Evolutionary conservation across 768 basidiomycete species (phyloP), one percentile per base, ranked within the genome.

Genomic region (Mycena floridula): DNA sequence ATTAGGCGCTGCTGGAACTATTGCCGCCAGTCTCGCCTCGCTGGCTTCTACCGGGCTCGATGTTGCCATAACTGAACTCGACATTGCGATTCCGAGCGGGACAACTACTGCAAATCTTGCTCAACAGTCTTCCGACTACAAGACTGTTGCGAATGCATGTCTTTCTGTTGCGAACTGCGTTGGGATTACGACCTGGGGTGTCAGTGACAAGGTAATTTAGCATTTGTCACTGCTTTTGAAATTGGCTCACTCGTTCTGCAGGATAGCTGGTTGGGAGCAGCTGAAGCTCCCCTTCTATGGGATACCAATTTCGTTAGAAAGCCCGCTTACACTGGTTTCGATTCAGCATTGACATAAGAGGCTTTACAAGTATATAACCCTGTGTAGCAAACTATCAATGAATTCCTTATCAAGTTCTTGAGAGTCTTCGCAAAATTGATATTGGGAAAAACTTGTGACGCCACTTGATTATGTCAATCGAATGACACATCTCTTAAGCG

Each of bases 171-270:
- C 69, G 1, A 47, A 50, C n/a, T 76, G 74, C 53, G 63, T 72
- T 21, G 61, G 65, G n/a, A 72, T 76, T 55, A 75, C 74, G 23
- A 63, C 60, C 38, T 76, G 72, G 73, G 72, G 72, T 54, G 68
- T 74, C 32, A 64, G 66, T 52, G 73, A 76, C 51, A 55, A 58
- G 38, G 72, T 69, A 44, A 42, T 63, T 56, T n/a, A n/a, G n/a
- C n/a, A n/a, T n/a, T n/a, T n/a, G n/a, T 2, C 4, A 13, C 8
- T 39, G 20, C 18, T 25, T 25, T 20, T 24, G 30, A 15, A n/a
- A n/a, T n/a, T n/a, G n/a, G n/a, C n/a, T n/a, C n/a, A n/a, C n/a
- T n/a, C n/a, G n/a, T n/a, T n/a, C n/a, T n/a, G n/a, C n/a, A n/a
- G n/a, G n/a, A 69, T 65, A 65, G 73, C 59, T 75, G 73, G 5